Evolutionary conservation across 108 stramenopile genomes (phyloP).

Genomic region (Epipyxis sp.): DNA sequence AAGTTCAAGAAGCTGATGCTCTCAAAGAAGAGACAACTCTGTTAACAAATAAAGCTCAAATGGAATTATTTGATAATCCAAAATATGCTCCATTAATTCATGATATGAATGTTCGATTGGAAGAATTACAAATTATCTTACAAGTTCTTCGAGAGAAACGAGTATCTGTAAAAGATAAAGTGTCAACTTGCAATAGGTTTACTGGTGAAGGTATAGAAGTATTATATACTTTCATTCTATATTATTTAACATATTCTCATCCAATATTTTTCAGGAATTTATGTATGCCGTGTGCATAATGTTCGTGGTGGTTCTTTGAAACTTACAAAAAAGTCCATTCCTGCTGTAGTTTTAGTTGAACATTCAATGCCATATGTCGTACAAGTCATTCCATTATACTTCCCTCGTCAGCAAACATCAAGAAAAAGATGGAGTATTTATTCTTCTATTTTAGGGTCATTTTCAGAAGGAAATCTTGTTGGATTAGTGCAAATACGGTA

Average conservation of each 20-base stretch:
- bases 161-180: background rate
- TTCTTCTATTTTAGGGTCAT: constrained; percentile 43
- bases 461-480: constrained; percentile 32
- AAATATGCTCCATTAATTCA: background rate
- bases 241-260: too few species aligned
- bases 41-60: background rate
- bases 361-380: constrained; percentile 27
- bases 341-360: constrained; percentile 34
- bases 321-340: background rate
- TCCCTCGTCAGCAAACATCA: constrained; percentile 22
- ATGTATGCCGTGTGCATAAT: constrained; percentile 44
- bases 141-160: constrained; percentile 6
- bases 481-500: constrained; percentile 40
- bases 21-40: background rate
- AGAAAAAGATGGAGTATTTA: constrained; percentile 47
- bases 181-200: background rate
- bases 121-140: background rate
- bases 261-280: constrained; percentile 37
- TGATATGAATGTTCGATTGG: background rate
- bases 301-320: constrained; percentile 37
- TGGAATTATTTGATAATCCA: background rate
- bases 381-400: constrained; percentile 29
- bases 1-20: background rate
- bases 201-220: background rate
- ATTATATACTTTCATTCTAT: too few species aligned